Conservation (phyloP, 2,329 filamentous ascomycete species). For the Neonectria punicea region DNA sequence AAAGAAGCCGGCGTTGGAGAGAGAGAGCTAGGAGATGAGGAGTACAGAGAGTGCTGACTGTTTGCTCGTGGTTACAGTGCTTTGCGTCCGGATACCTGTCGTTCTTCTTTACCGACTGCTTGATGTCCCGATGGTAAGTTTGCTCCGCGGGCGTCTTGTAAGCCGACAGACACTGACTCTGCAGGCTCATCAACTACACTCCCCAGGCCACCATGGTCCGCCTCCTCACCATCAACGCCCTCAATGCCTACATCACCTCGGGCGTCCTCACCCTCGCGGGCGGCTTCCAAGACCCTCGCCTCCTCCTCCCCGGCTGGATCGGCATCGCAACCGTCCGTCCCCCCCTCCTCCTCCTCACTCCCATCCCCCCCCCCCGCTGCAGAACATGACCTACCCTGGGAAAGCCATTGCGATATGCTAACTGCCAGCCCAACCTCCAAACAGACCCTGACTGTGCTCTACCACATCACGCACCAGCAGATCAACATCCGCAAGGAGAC, state of each 20-base stretch:
- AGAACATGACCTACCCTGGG: not conserved
- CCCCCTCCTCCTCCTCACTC: constrained; percentile 1
- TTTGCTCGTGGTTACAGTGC: constrained; percentile 61
- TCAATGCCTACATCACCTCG: constrained; percentile 80
- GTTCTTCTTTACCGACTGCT: constrained; percentile 85
- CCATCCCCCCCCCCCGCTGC: constrained; percentile 7
- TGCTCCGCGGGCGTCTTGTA: not conserved
- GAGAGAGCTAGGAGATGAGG: not conserved
- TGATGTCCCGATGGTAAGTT: constrained; percentile 82
- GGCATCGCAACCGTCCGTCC: constrained; percentile 74
- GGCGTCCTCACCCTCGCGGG: constrained; percentile 77
- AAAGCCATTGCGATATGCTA: constrained; percentile 6
- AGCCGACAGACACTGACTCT: not conserved
- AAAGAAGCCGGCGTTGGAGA: not conserved
- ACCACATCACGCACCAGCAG: constrained; percentile 81
- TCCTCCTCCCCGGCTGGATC: constrained; percentile 82
- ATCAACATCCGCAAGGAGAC: constrained; percentile 85
- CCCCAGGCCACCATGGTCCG: constrained; percentile 83
- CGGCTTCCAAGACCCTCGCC: constrained; percentile 74
- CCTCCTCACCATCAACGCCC: constrained; percentile 77
- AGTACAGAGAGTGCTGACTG: constrained; percentile 21
- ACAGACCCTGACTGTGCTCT: constrained; percentile 77
- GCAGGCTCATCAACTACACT: constrained; percentile 84
- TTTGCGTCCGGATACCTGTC: constrained; percentile 80
- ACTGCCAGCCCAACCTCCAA: not conserved